phyloP scores from a whole-genome alignment of 2,329 filamentous ascomycete species.

The Xylaria arbuscula region DNA sequence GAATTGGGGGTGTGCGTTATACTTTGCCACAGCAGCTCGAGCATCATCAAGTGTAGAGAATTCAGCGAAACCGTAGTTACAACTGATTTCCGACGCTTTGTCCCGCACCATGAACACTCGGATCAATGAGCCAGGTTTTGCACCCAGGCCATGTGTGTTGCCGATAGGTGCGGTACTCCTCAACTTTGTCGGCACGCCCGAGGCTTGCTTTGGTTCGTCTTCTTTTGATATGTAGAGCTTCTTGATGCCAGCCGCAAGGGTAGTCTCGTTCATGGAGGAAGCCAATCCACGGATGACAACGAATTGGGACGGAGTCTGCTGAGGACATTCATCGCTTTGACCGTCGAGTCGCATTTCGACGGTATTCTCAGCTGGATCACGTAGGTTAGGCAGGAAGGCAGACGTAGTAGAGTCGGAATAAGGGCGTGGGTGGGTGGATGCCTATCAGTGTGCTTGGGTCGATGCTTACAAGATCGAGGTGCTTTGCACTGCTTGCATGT shows the following conservation, averaged over 20 bases:
- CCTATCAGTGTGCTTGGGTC: not conserved
- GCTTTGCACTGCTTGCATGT: constrained; percentile 53
- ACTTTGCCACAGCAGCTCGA: constrained; percentile 76
- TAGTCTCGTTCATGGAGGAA: constrained; percentile 75
- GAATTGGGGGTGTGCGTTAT: constrained; percentile 77
- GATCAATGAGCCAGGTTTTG: constrained; percentile 77
- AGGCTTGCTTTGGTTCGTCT: constrained; percentile 58
- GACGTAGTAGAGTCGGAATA: not conserved
- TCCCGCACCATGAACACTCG: constrained; percentile 83
- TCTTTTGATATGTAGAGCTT: constrained; percentile 75
- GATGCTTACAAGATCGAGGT: constrained; percentile 49
- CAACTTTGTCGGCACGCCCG: constrained; percentile 64
- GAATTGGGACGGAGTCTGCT: constrained; percentile 75
- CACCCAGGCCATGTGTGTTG: constrained; percentile 72
- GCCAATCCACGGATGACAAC: constrained; percentile 79
- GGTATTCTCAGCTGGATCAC: constrained; percentile 46
- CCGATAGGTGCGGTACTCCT: constrained; percentile 68
- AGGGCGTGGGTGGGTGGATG: not conserved
- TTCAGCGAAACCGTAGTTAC: constrained; percentile 86
- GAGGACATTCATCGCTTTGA: constrained; percentile 59
- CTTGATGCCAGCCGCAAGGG: constrained; percentile 77
- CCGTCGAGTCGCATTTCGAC: constrained; percentile 58
- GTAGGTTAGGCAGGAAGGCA: not conserved
- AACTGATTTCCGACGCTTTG: constrained; percentile 75
- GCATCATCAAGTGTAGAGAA: constrained; percentile 82